Evolutionary conservation across 176 grass and related monocot genomes (phyloP).

Genomic region (Panicum miliaceum): DNA sequence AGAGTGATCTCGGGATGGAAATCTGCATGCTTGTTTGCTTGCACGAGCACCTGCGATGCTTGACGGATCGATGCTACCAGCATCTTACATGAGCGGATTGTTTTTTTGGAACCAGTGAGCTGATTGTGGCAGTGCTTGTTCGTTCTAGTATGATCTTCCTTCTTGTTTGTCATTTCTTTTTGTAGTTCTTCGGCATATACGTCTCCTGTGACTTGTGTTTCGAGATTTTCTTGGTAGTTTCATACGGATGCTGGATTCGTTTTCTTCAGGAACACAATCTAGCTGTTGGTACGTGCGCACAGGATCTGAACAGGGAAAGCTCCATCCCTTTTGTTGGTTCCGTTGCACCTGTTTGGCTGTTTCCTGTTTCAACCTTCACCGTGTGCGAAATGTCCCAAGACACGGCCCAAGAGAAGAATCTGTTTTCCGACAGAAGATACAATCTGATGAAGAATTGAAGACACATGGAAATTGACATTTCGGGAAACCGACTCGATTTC

Average conservation of each 20-base stretch:
- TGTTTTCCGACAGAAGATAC: background rate
- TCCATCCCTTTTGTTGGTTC: background rate
- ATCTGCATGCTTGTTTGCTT: background rate
- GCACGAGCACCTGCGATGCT: background rate
- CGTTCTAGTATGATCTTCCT: background rate
- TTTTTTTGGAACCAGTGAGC: background rate
- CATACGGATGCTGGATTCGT: background rate
- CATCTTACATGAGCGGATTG: background rate
- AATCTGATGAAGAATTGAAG: background rate
- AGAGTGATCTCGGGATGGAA: constrained; percentile 27
- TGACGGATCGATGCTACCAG: background rate
- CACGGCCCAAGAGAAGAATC: background rate
- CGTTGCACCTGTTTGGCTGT: too few species aligned
- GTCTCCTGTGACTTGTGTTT: too few species aligned
- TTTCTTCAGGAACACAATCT: background rate
- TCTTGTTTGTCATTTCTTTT: background rate
- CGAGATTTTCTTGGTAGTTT: background rate
- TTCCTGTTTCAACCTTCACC: background rate
- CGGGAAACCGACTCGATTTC: background rate
- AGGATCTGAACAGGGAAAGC: background rate
- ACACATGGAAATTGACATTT: background rate
- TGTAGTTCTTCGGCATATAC: background rate
- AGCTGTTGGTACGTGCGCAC: background rate
- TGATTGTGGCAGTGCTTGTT: background rate
- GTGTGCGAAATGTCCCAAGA: background rate